These are phyloP conservation scores for Amanita subjunquillea DNA, from an alignment of 768 basidiomycete genomes.

Conservation along the genomic window DNA sequence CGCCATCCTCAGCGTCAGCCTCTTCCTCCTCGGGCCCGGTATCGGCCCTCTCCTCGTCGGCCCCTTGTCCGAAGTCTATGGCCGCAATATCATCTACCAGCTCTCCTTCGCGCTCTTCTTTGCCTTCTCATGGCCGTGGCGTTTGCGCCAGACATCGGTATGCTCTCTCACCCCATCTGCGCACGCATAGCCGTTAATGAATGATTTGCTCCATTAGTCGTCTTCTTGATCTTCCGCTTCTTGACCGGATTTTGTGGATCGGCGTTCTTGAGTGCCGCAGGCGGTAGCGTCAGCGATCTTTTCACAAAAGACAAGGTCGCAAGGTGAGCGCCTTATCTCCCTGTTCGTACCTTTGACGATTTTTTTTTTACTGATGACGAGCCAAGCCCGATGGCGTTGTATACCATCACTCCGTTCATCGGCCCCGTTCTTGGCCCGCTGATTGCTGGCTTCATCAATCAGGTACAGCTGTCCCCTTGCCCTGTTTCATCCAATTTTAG, in stretches of 20 bases:
- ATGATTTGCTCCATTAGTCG: not conserved
- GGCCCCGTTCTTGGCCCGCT: constrained; percentile 47
- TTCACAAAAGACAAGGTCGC: constrained; percentile 49
- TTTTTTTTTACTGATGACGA: not conserved
- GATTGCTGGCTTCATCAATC: constrained; percentile 38
- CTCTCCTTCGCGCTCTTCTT: constrained; percentile 53
- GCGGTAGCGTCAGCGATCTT: constrained; percentile 46
- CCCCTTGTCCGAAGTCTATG: constrained; percentile 47
- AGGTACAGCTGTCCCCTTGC: not conserved
- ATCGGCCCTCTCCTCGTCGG: constrained; percentile 47
- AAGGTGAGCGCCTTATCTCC: constrained; percentile 26
- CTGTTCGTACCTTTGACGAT: constrained; percentile 3
- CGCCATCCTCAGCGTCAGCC: constrained; percentile 42
- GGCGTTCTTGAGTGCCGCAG: constrained; percentile 45
- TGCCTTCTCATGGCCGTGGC: constrained; percentile 62
- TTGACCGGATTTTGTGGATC: constrained; percentile 47
- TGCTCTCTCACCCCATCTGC: constrained; percentile 12
- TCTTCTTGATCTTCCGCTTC: constrained; percentile 21
- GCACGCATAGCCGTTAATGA: not conserved
- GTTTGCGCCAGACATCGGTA: constrained; percentile 59
- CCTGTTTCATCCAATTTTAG: not conserved
- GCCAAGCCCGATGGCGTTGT: not conserved
- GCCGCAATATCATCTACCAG: constrained; percentile 54
- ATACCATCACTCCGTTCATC: constrained; percentile 27
- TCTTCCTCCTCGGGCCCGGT: constrained; percentile 52